A percentile compares a stretch with the other conserved stretches of the same genome.
phyloP scores from a whole-genome alignment of 2,329 filamentous ascomycete genomes.

The Sporothrix pseudoabietina region DNA sequence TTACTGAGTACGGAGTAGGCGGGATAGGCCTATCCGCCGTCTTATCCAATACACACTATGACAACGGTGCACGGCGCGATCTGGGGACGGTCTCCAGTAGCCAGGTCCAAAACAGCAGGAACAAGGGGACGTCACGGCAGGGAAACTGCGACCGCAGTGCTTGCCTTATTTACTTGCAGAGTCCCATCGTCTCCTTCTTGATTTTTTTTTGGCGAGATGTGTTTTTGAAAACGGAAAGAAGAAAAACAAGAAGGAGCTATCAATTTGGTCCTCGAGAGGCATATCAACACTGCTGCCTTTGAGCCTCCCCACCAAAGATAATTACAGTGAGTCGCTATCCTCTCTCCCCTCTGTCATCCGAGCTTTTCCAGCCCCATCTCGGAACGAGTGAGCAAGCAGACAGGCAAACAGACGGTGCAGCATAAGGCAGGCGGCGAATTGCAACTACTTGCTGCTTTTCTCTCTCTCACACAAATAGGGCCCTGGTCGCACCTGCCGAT shows the following conservation, averaged over 20 bases:
- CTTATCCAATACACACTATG: neutral
- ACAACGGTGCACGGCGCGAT: neutral
- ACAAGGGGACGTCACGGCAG: neutral
- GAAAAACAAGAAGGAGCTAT: neutral
- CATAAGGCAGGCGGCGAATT: conserved; percentile 22
- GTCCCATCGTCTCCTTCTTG: neutral
- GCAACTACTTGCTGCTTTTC: neutral
- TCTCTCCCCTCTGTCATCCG: conserved; percentile 5
- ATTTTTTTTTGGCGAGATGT: neutral
- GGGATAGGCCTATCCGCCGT: neutral
- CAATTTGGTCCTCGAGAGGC: neutral
- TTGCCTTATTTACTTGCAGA: conserved; percentile 15
- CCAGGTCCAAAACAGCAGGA: neutral
- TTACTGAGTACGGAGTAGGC: too few species aligned
- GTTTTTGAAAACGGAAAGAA: neutral
- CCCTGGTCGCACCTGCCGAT: conserved; percentile 21
- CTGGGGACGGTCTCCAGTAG: neutral
- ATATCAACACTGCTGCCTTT: neutral
- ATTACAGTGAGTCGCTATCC: neutral
- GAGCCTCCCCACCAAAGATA: neutral
- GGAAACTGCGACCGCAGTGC: neutral
- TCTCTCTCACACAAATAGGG: neutral
- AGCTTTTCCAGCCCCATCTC: neutral
- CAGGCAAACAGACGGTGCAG: conserved; percentile 14
- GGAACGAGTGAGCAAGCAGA: neutral